Percentiles rank a stretch among this genome's conserved stretches.
Evolutionary conservation across 352 stramenopile species (phyloP).

Genomic region (Pythium chondricola): DNA sequence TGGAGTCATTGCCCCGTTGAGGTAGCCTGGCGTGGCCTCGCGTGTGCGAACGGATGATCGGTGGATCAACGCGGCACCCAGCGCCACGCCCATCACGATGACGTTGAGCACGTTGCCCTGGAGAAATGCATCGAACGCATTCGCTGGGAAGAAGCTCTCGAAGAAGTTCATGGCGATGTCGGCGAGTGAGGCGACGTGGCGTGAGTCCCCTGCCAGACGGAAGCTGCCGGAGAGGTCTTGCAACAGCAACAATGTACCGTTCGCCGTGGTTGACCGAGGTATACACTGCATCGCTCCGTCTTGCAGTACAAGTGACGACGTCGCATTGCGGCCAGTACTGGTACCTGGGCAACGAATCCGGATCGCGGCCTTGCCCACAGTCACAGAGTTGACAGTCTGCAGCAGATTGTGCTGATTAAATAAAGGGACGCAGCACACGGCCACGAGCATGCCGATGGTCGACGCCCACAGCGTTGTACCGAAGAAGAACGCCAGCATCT

Average conservation of each 20-base stretch:
- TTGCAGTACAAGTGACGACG: slow-evolving; percentile 25
- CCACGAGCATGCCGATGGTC: slow-evolving; percentile 38
- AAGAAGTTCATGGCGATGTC: slow-evolving; percentile 4
- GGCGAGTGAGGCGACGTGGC: slow-evolving; percentile 3
- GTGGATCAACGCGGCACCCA: slow-evolving; percentile 21
- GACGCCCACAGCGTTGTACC: slow-evolving; percentile 36
- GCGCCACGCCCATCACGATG: slow-evolving; percentile 13
- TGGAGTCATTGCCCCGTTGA: too few relatives aligned
- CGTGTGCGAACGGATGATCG: slow-evolving; percentile 12
- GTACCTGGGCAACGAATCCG: slow-evolving; percentile 19
- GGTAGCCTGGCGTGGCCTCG: slow-evolving; percentile 16
- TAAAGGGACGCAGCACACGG: slow-evolving; percentile 27
- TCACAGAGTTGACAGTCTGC: slow-evolving; percentile 5
- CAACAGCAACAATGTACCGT: slow-evolving; percentile 40
- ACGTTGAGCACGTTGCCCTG: slow-evolving; percentile 16
- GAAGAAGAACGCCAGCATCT: slow-evolving; percentile 29
- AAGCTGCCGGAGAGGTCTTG: slow-evolving; percentile 34
- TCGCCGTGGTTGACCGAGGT: slow-evolving; percentile 9
- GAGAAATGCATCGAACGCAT: slow-evolving; percentile 9
- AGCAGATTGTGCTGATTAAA: slow-evolving; percentile 17
- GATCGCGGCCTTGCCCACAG: slow-evolving; percentile 12
- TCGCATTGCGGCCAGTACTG: not conserved
- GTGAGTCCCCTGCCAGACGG: slow-evolving; percentile 8
- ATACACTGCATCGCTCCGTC: slow-evolving; percentile 26
- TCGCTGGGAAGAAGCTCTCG: slow-evolving; percentile 17